phyloP scores from a whole-genome alignment of 305 asterid species.

The Fraxinus velutina region DNA sequence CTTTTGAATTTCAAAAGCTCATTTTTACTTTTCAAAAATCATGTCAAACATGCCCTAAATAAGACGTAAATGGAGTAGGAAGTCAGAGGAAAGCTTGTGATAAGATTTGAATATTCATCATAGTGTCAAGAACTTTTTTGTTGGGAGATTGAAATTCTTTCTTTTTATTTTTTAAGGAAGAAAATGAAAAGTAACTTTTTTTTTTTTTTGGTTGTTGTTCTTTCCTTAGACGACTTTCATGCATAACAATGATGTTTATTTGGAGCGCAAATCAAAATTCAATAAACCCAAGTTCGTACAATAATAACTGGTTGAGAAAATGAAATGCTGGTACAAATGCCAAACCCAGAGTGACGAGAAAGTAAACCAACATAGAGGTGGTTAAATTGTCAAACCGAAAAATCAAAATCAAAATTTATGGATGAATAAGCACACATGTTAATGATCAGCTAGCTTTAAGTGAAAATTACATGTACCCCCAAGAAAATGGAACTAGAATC shows the following conservation, averaged over 20 bases:
- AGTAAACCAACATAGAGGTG: background rate
- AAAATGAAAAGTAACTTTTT: too few relatives aligned
- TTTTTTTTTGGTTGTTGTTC: background rate
- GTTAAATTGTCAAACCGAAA: constrained; percentile 18
- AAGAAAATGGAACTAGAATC: background rate
- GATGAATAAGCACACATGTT: background rate
- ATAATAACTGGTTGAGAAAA: background rate
- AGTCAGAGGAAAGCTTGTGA: background rate
- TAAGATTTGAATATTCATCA: background rate
- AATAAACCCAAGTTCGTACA: background rate
- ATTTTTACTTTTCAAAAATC: background rate
- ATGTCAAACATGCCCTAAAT: background rate
- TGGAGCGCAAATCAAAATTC: background rate
- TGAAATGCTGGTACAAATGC: background rate
- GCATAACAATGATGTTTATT: background rate
- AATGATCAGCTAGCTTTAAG: constrained; percentile 21
- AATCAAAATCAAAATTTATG: constrained; percentile 5
- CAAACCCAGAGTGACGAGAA: background rate
- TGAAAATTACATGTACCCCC: constrained; percentile 24
- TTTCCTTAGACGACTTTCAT: background rate
- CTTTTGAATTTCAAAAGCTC: background rate
- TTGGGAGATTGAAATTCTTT: background rate
- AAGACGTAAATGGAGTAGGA: background rate
- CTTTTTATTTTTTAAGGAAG: background rate
- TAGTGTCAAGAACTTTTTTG: background rate